phyloP scores from a whole-genome alignment of 2,329 filamentous ascomycete genomes.

The Capronia epimyces region DNA sequence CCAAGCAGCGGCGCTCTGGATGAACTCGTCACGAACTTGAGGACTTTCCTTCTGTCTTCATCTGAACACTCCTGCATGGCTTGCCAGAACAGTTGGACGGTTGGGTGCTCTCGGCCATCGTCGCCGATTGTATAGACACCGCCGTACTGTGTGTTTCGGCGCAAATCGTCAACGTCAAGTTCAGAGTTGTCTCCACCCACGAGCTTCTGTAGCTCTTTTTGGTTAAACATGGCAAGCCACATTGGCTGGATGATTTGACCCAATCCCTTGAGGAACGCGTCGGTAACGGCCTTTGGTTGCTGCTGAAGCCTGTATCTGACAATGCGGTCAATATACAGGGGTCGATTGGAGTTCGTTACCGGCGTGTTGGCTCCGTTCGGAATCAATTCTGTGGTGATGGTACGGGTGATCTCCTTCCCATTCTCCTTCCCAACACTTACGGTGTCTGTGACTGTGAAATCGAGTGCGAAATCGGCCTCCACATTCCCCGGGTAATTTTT shows the following conservation, averaged over 20 bases:
- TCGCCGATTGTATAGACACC: conserved; percentile 87
- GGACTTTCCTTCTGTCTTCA: conserved; percentile 70
- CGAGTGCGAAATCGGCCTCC: conserved; percentile 65
- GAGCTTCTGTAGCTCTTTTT: conserved; percentile 85
- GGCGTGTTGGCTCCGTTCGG: conserved; percentile 67
- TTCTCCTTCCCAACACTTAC: conserved; percentile 35
- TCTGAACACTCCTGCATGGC: conserved; percentile 74
- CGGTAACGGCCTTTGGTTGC: conserved; percentile 75
- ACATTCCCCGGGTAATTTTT: conserved; percentile 53
- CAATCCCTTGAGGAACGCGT: conserved; percentile 80
- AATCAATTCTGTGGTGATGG: conserved; percentile 68
- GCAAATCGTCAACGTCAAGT: conserved; percentile 81
- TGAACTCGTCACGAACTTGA: conserved; percentile 94
- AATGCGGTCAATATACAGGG: conserved; percentile 91
- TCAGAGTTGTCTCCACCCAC: conserved; percentile 80
- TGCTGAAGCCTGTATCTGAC: conserved; percentile 77
- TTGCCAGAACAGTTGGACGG: conserved; percentile 82
- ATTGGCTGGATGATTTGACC: conserved; percentile 80
- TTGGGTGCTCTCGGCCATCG: conserved; percentile 78
- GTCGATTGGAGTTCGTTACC: conserved; percentile 87
- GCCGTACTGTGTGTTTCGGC: conserved; percentile 77
- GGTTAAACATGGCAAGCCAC: conserved; percentile 99
- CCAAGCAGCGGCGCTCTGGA: conserved; percentile 84
- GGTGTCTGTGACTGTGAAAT: conserved; percentile 81
- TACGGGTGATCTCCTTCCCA: conserved; percentile 47